Conservation (phyloP, 2,329 filamentous ascomycete genomes). For the Lecanoromycetidae sp. region DNA sequence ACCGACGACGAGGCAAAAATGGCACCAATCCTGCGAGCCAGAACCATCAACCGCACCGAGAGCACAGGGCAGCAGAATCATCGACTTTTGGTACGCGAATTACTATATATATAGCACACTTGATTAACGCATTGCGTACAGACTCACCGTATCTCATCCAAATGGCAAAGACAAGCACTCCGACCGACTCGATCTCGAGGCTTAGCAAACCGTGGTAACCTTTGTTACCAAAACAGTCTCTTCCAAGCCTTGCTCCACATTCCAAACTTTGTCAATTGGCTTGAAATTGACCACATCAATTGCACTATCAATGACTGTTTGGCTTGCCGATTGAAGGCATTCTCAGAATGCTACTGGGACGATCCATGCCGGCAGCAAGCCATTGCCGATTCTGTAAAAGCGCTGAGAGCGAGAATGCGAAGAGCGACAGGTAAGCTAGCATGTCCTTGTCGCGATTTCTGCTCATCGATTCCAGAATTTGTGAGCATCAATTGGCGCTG, state of each 20-base stretch:
- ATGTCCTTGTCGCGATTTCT: too few species aligned
- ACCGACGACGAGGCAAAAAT: not conserved
- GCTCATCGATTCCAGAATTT: too few species aligned
- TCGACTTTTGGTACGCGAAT: not conserved
- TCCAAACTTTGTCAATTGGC: slow-evolving; percentile 25
- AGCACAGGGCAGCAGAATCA: not conserved
- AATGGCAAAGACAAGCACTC: not conserved
- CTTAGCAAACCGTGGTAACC: slow-evolving; percentile 14
- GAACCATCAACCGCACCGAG: not conserved
- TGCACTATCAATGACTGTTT: slow-evolving; percentile 1
- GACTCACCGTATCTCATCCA: not conserved
- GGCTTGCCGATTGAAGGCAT: slow-evolving; percentile 1
- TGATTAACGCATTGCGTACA: not conserved
- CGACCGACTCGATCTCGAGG: slow-evolving; percentile 2
- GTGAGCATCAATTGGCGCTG: too few species aligned
- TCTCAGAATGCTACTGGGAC: slow-evolving; percentile 8
- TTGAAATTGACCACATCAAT: slow-evolving; percentile 19
- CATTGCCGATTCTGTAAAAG: not conserved
- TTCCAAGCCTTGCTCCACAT: slow-evolving; percentile 26
- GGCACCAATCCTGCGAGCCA: not conserved
- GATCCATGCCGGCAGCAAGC: not conserved
- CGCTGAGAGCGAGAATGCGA: too few species aligned
- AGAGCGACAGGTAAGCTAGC: not conserved
- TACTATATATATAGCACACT: not conserved
- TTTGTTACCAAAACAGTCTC: slow-evolving; percentile 26